Conservation (phyloP, 495 filamentous ascomycete genomes). For the Podospora didyma region DNA sequence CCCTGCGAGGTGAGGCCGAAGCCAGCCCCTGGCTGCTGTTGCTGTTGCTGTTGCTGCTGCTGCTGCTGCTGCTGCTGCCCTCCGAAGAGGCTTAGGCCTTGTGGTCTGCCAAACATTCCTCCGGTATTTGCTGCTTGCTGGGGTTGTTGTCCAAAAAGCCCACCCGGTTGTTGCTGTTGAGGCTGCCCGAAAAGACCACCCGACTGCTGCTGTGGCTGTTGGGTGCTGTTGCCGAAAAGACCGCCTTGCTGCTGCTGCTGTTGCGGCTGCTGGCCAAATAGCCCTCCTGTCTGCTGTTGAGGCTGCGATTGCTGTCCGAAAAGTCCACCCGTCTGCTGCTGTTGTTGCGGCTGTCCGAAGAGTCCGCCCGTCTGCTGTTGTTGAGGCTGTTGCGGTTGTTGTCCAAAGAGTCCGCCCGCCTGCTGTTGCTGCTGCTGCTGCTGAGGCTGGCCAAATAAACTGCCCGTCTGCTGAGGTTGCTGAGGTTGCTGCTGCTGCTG, state of each 20-base stretch:
- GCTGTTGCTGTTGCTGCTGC: conserved; percentile 38
- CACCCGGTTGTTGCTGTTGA: conserved; percentile 19
- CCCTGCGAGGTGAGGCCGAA: neutral
- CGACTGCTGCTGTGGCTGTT: conserved; percentile 24
- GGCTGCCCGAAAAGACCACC: conserved; percentile 31
- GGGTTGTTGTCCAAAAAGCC: conserved; percentile 29
- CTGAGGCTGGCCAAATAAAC: conserved; percentile 27
- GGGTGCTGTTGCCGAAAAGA: conserved; percentile 22
- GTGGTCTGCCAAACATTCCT: conserved; percentile 38
- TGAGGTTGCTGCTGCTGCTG: neutral
- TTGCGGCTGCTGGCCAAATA: conserved; percentile 17
- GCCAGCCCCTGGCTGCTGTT: conserved; percentile 15
- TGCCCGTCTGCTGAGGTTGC: conserved; percentile 29
- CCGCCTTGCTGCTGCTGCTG: conserved; percentile 29
- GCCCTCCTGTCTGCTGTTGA: neutral
- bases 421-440: conserved; percentile 26
- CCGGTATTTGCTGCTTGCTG: conserved; percentile 35
- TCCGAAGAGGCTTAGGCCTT: neutral
- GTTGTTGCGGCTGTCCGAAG: conserved; percentile 5
- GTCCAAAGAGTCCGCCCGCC: conserved; percentile 18
- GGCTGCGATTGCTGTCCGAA: conserved; percentile 19
- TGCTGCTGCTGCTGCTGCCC: neutral
- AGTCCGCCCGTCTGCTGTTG: neutral
- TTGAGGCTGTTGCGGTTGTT: conserved; percentile 17
- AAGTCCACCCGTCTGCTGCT: neutral